Base-by-base conservation (phyloP, 768 basidiomycete genomes). In the Podaxis sp. region DNA sequence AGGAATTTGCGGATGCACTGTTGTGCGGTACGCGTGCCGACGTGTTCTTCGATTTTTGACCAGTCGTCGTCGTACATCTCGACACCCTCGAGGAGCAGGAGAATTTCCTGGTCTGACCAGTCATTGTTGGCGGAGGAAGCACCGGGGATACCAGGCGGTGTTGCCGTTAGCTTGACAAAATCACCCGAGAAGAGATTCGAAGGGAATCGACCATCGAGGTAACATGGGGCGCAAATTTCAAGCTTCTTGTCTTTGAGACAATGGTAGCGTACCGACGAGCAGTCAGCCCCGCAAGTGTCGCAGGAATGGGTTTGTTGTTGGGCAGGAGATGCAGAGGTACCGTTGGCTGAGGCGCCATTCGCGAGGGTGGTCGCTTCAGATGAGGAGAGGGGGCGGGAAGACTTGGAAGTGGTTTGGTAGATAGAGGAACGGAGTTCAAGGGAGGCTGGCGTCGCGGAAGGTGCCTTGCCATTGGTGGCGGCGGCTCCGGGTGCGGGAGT, bases 1-100 rank as follows among this genome's bases (percentile, higher is more conserved):
- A 99, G 79, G 85, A 99, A 99, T 72, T 94, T 92, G 68, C 90
- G 87, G 68, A 99, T 90, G 72, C 97, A 98, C 73, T 97, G 94
- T 69, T 98, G 96, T 24, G 94, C 89, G 2, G 89, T 88, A 49
- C 96, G 82, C 25, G 94, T 92, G 12, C 90, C 91, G 52, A 99
- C 95, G 71, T 98, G 96, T 67, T 94, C 92, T 66, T 96, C 90
- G 65, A 98, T 88, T 54, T 86, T 83, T 22, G 87, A 86, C 96
- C 96, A 99, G 70, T 98, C 96, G 69, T 98, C 96, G 66, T 97
- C 94, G 73, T 88, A 94, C 93, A 99, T 97, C 75, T 99, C 97
- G 47, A 99, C 85, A 15, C 89, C 97, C 73, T 99, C 97, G n/a
- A 99, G 81, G 4, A 99, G 80, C 7, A 92, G 75, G 9, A 99